Percentiles rank a stretch among this genome's conserved stretches.
These are phyloP conservation scores for Chenopodium quinoa DNA, from an alignment of 148 eudicot species.

Conservation along the genomic window DNA sequence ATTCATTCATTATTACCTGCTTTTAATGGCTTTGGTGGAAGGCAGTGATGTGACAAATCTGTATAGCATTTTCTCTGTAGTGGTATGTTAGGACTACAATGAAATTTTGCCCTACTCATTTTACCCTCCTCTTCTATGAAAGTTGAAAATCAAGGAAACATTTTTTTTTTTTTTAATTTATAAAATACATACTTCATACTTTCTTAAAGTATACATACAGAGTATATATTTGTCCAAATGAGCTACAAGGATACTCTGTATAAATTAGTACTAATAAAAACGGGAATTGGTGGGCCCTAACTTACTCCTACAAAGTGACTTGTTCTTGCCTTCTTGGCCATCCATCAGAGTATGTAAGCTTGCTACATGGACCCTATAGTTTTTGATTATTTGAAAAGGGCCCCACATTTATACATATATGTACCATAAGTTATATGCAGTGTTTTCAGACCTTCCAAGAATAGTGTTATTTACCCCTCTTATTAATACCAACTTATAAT, in stretches of 20 bases:
- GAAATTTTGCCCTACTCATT: slow-evolving; percentile 28
- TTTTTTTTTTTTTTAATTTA: not conserved
- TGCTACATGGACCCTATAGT: slow-evolving; percentile 13
- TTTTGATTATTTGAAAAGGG: slow-evolving; percentile 1
- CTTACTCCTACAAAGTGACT: slow-evolving; percentile 32
- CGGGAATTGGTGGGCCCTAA: slow-evolving; percentile 6
- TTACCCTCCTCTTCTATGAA: slow-evolving; percentile 17
- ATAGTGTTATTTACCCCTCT: not conserved
- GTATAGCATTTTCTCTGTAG: slow-evolving; percentile 29
- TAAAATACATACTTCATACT: too few species aligned
- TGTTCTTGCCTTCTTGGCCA: slow-evolving; percentile 17
- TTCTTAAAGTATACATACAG: too few species aligned
- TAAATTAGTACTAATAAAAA: too few species aligned
- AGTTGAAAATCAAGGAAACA: slow-evolving; percentile 18
- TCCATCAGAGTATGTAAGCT: slow-evolving; percentile 20
- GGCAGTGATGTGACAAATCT: slow-evolving; percentile 40
- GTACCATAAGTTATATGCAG: not conserved
- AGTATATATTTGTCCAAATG: too few species aligned
- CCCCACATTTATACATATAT: not conserved
- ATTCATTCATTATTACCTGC: slow-evolving; percentile 44
- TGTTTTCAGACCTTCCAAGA: slow-evolving; percentile 7
- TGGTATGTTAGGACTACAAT: slow-evolving; percentile 22
- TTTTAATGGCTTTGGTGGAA: slow-evolving; percentile 32
- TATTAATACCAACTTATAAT: not conserved
- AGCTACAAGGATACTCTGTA: too few species aligned